Evolutionary conservation across 2,329 filamentous ascomycete species (phyloP), one percentile per base, ranked within the genome.

Genomic region (Xylaria sp.): DNA sequence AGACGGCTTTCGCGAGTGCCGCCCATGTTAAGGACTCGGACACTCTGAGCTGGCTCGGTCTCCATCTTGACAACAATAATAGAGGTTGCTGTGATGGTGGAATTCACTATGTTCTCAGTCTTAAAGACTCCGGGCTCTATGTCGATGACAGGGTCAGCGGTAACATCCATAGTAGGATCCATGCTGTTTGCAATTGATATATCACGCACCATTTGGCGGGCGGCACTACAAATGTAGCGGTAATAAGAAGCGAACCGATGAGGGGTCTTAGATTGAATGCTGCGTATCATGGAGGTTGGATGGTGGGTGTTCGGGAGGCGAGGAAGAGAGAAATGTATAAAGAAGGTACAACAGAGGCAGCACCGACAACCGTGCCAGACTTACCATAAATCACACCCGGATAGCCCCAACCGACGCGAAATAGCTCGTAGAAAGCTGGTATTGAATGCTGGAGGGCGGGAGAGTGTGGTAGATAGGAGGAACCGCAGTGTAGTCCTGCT

Each of bases 11-110:
- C 29, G n/a, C 11, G 41, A 29, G 43, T 38, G 35, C 37, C 40
- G 27, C 63, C 60, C 38, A 69, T 64, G 10, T 64, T 47, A 10
- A 62, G 44, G 25, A 63, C 53, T 23, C 52, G 56, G 25, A 59
- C 27, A 31, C 47, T 55, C 13, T 55, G 21, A 10, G n/a, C 9
- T 3, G 3, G 8, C n/a, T 29, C 7, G 5, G 17, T 5, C 8
- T 40, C 40, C 29, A 23, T 31, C 4, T 52, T 33, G 10, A 27
- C 13, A 7, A 13, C 15, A 27, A 29, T 8, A 19, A 17, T n/a
- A 25, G n/a, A n/a, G n/a, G 21, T 5, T 25, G 4, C 33, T 8
- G 47, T 4, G 21, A 47, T 23, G 9, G 40, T 15, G 40, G 48
- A n/a, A 33, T 7, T 11, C 2, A n/a, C 17, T 21, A 10, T 58